Percentiles rank a stretch among this genome's conserved stretches.
phyloP scores from a whole-genome alignment of 345 rosid species.

The Salix caprea region DNA sequence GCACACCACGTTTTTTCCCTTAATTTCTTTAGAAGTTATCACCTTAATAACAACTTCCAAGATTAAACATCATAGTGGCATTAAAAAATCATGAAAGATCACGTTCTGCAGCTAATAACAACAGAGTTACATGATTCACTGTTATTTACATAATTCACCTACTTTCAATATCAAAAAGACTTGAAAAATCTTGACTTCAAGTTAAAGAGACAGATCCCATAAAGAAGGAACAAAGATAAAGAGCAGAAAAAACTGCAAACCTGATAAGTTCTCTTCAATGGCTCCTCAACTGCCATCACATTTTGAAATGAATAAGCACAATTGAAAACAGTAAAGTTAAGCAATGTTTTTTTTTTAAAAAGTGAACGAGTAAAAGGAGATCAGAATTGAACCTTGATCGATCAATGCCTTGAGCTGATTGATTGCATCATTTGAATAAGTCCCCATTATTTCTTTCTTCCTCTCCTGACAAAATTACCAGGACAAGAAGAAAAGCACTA shows the following conservation, averaged over 20 bases:
- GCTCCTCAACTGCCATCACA: conserved; percentile 54
- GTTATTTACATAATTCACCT: not conserved
- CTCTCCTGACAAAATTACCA: not conserved
- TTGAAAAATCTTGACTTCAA: not conserved
- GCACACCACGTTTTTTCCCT: not conserved
- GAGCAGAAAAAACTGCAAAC: conserved; percentile 26
- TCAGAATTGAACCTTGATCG: conserved; percentile 40
- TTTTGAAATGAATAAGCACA: conserved; percentile 3
- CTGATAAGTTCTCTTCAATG: conserved; percentile 51
- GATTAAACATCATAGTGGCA: not conserved
- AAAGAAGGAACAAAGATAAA: not conserved
- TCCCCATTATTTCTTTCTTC: conserved; percentile 27
- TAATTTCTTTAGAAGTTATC: not conserved
- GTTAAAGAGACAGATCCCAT: conserved; percentile 18
- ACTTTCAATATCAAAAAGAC: not conserved
- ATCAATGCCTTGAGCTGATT: conserved; percentile 42
- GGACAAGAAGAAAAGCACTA: conserved; percentile 3
- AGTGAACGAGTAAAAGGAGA: not conserved
- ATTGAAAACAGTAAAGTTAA: not conserved
- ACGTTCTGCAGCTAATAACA: not conserved
- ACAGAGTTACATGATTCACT: not conserved
- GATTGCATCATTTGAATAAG: conserved; percentile 47
- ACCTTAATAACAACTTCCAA: not conserved
- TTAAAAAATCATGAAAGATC: not conserved
- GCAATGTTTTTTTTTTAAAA: not conserved